Percentiles rank a stretch among this genome's conserved stretches.
phyloP scores from a whole-genome alignment of 306 rosid species.

The Mimosa pudica region DNA sequence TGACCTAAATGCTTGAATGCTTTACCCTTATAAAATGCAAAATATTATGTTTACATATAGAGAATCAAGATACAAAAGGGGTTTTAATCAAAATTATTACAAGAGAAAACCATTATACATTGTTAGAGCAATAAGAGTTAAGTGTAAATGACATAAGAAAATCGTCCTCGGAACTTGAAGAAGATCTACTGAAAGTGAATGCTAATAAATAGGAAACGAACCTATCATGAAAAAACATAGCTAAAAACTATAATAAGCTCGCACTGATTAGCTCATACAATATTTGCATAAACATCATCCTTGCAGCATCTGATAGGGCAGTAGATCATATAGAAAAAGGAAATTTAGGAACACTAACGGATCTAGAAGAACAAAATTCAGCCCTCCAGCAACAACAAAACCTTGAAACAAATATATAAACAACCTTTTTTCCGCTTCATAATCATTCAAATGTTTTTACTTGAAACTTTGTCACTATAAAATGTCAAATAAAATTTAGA shows the following conservation, averaged over 20 bases:
- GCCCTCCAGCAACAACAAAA: background rate
- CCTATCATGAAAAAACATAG: background rate
- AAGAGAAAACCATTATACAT: too few relatives aligned
- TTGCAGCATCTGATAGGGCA: background rate
- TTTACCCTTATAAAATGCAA: too few relatives aligned
- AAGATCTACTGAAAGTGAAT: background rate
- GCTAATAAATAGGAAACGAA: background rate
- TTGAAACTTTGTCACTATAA: background rate
- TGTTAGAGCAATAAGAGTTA: background rate
- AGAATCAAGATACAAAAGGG: too few relatives aligned
- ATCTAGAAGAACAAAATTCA: background rate
- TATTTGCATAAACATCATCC: background rate
- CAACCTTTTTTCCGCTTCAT: slow-evolving; percentile 30
- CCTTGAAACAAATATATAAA: background rate
- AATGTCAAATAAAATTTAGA: background rate
- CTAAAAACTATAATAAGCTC: background rate
- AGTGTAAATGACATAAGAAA: background rate
- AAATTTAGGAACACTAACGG: background rate
- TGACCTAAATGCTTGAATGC: too few relatives aligned
- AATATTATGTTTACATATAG: too few relatives aligned
- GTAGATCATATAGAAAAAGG: background rate
- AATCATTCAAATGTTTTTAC: background rate
- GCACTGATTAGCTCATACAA: background rate
- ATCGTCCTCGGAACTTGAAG: background rate
- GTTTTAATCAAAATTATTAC: too few relatives aligned